Evolutionary conservation across 78 protist species (phyloP).

Genomic region (Dictyostelium capitatum): DNA sequence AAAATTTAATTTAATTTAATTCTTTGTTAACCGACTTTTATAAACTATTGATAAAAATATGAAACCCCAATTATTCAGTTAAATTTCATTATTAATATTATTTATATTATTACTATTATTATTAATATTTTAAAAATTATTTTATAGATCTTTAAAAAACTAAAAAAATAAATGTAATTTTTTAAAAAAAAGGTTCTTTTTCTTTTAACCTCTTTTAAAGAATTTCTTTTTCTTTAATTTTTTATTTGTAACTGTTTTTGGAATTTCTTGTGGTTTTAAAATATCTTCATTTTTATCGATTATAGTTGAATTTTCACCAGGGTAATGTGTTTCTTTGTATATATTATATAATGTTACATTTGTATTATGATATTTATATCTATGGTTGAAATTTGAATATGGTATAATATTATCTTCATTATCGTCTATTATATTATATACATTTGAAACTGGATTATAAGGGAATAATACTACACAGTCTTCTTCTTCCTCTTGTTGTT

Average conservation of each 20-base stretch:
- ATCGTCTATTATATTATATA: neutral
- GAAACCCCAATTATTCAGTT: too few species aligned
- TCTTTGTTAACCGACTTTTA: too few species aligned
- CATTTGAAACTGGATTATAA: neutral
- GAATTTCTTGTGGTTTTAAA: neutral
- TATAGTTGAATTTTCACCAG: neutral
- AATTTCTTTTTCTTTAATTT: neutral
- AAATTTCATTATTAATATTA: too few species aligned
- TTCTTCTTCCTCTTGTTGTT: neutral
- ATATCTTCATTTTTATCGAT: neutral
- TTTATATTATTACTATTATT: too few species aligned
- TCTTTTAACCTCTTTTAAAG: conserved; percentile 16
- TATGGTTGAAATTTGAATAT: neutral
- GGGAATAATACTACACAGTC: neutral
- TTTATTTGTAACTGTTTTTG: neutral
- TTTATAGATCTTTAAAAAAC: too few species aligned
- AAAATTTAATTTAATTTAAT: too few species aligned
- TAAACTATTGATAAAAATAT: too few species aligned
- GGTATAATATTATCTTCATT: neutral
- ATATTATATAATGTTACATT: neutral
- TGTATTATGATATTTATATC: neutral
- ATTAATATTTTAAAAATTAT: too few species aligned
- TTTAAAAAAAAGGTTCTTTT: neutral
- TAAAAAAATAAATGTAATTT: neutral
- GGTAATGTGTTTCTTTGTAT: neutral